Conservation (phyloP, 176 grass and related monocot species). For the Oryza meridionalis region DNA sequence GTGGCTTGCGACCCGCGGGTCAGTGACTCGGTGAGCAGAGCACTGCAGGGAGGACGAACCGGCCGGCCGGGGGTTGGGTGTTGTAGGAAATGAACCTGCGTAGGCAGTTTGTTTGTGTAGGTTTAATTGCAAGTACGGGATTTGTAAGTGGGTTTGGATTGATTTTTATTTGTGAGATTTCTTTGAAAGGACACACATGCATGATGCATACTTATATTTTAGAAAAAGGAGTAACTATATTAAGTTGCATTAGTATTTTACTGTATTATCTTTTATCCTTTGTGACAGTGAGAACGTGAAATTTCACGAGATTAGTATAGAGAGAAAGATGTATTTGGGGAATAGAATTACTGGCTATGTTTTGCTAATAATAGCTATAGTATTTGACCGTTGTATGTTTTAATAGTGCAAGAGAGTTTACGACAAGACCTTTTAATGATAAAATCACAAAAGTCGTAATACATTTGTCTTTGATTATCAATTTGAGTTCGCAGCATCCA, state of each 20-base stretch:
- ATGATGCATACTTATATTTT: no score
- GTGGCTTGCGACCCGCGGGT: not conserved
- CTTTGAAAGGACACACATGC: no score
- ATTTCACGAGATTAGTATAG: not conserved
- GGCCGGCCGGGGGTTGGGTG: not conserved
- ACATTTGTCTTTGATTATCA: not conserved
- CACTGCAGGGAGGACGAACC: not conserved
- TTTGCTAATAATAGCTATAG: no score
- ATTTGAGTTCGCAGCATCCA: not conserved
- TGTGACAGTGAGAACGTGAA: no score
- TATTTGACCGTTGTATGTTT: not conserved
- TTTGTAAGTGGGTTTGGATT: not conserved
- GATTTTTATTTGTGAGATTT: no score
- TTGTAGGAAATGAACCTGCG: no score
- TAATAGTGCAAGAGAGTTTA: not conserved
- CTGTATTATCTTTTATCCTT: no score
- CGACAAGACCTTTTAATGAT: not conserved
- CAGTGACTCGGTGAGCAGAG: conserved; percentile 8
- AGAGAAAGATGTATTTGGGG: not conserved
- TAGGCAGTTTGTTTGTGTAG: not conserved
- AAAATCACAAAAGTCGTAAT: not conserved
- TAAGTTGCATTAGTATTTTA: no score
- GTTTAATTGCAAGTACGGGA: not conserved
- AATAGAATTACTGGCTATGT: not conserved
- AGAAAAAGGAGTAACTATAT: no score